Conservation (phyloP, 208 protist genomes). For the Trypanosoma mega region DNA sequence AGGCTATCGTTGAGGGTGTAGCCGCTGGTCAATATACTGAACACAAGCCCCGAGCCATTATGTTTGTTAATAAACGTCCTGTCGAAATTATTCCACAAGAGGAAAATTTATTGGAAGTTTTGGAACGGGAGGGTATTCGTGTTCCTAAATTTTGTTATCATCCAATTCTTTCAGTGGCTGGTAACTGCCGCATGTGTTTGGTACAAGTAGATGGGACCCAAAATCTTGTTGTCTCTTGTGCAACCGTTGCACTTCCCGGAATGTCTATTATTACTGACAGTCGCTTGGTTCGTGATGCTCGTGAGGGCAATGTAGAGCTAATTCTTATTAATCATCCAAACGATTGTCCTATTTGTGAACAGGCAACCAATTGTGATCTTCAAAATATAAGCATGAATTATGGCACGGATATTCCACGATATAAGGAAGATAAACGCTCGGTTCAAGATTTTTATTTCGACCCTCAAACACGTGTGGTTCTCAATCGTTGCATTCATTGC, state of each 20-base stretch:
- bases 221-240: constrained; percentile 96
- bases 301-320: constrained; percentile 97
- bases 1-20: constrained; percentile 57
- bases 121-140: constrained; percentile 87
- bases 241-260: constrained; percentile 92
- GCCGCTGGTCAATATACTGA: constrained; percentile 85
- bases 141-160: constrained; percentile 94
- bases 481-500: constrained; percentile 98
- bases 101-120: constrained; percentile 90
- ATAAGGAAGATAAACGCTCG: constrained; percentile 88
- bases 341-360: constrained; percentile 97
- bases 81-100: constrained; percentile 91
- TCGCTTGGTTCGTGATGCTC: constrained; percentile 92
- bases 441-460: constrained; percentile 96
- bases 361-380: constrained; percentile 96
- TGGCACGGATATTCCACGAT: constrained; percentile 86
- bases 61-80: constrained; percentile 91
- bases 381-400: constrained; percentile 95
- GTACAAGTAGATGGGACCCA: constrained; percentile 95
- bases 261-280: constrained; percentile 97
- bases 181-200: constrained; percentile 98
- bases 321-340: constrained; percentile 97
- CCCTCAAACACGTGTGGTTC: constrained; percentile 94
- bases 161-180: constrained; percentile 93
- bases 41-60: constrained; percentile 85